phyloP scores from a whole-genome alignment of 129 eudicot genomes.

The Calendula officinalis region DNA sequence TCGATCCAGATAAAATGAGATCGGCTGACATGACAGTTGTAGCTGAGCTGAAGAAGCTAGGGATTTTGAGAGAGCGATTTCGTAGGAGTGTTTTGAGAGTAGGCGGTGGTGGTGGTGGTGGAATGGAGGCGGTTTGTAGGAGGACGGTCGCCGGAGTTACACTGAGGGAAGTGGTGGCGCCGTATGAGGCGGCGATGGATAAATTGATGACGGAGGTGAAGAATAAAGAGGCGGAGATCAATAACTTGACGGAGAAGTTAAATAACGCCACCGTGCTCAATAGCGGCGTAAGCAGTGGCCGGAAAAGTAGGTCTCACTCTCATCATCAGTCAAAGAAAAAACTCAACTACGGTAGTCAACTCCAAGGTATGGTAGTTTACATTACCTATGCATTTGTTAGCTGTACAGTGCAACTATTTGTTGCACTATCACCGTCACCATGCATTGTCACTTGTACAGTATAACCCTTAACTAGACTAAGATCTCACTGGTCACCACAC shows the following conservation, averaged over 20 bases:
- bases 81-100: conserved; percentile 46
- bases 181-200: conserved; percentile 92
- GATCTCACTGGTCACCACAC: no score
- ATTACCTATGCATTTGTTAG: not conserved
- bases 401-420: conserved; percentile 6
- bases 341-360: conserved; percentile 64
- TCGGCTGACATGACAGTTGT: conserved; percentile 71
- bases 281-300: conserved; percentile 42
- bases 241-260: conserved; percentile 58
- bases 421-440: no score
- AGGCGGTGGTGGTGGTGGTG: conserved; percentile 12
- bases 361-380: conserved; percentile 31
- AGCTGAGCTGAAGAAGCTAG: conserved; percentile 71
- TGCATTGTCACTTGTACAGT: conserved; percentile 17
- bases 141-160: conserved; percentile 42
- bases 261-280: conserved; percentile 39
- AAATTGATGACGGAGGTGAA: conserved; percentile 71
- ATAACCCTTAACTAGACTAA: no score
- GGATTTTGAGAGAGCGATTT: conserved; percentile 77
- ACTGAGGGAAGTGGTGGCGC: conserved; percentile 89
- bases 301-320: conserved; percentile 50
- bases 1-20: conserved; percentile 78
- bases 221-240: conserved; percentile 64
- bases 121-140: conserved; percentile 15
- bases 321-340: conserved; percentile 57